Conservation (phyloP, 2,329 filamentous ascomycete genomes). For the Scedosporium apiospermum region DNA sequence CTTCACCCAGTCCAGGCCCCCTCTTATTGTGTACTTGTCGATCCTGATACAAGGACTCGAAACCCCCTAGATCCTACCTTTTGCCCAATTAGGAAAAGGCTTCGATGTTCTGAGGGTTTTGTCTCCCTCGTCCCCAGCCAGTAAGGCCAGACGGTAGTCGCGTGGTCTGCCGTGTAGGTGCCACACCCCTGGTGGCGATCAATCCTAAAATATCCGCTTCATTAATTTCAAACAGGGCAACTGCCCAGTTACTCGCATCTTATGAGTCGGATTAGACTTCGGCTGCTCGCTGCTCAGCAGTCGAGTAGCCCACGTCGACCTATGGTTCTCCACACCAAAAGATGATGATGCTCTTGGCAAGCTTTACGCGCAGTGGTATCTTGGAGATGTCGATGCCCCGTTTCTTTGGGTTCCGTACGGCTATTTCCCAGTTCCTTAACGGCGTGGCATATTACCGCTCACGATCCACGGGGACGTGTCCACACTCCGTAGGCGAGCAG, state of each 20-base stretch:
- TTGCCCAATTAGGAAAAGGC: slow-evolving; percentile 8
- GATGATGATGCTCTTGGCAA: too few relatives aligned
- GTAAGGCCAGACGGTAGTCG: slow-evolving; percentile 12
- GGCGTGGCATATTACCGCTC: background rate
- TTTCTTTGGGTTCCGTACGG: background rate
- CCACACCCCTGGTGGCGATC: slow-evolving; percentile 28
- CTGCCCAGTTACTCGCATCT: background rate
- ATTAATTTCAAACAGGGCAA: slow-evolving; percentile 42
- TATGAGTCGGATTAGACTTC: background rate
- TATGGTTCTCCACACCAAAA: too few relatives aligned
- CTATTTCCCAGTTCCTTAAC: background rate
- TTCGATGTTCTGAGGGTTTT: background rate
- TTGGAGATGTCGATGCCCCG: background rate
- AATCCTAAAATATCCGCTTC: slow-evolving; percentile 33
- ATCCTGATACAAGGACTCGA: slow-evolving; percentile 13
- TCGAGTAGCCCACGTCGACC: too few relatives aligned
- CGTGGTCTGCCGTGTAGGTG: background rate
- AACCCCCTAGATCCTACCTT: slow-evolving; percentile 11
- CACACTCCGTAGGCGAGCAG: background rate
- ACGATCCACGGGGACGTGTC: background rate
- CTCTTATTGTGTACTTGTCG: background rate
- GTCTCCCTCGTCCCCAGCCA: too few relatives aligned
- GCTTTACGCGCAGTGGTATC: too few relatives aligned
- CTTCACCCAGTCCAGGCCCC: too few relatives aligned
- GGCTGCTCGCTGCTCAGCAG: too few relatives aligned